Percentiles rank a stretch among this genome's conserved stretches.
Conservation (phyloP, 345 rosid species). For the Cardamine resedifolia region DNA sequence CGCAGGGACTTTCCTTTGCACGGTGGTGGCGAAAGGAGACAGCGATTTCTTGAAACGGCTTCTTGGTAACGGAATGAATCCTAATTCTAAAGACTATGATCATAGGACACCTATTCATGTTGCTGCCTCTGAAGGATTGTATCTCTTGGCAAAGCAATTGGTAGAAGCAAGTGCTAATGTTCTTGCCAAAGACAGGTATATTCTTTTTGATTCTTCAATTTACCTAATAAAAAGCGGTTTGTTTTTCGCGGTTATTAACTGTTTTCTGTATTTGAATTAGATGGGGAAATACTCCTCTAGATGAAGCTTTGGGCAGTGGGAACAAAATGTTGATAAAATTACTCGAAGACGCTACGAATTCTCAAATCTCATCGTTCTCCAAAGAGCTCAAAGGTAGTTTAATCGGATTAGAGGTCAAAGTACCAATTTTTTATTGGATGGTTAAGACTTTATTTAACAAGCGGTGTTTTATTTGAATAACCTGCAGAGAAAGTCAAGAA, state of each 20-base stretch:
- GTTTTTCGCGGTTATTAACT: conserved; percentile 1
- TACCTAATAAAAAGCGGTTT: neutral
- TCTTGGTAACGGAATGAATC: conserved; percentile 59
- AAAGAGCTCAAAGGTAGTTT: conserved; percentile 28
- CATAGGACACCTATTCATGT: conserved; percentile 73
- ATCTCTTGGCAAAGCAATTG: conserved; percentile 49
- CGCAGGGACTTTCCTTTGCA: conserved; percentile 68
- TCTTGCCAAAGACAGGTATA: conserved; percentile 67
- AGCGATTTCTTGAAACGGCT: conserved; percentile 56
- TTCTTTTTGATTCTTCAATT: neutral
- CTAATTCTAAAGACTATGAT: conserved; percentile 73
- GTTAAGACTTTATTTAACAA: neutral
- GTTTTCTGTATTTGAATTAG: conserved; percentile 37
- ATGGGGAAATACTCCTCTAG: conserved; percentile 84
- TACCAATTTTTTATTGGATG: neutral
- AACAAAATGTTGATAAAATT: conserved; percentile 57
- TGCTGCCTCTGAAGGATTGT: conserved; percentile 73
- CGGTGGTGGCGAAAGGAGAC: conserved; percentile 56
- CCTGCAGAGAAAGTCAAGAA: conserved; percentile 17
- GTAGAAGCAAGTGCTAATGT: conserved; percentile 73
- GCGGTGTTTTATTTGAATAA: neutral
- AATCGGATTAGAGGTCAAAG: neutral
- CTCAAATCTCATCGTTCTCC: conserved; percentile 48
- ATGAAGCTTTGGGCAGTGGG: conserved; percentile 58
- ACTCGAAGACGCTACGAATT: conserved; percentile 53